Evolutionary conservation across 495 filamentous ascomycete genomes (phyloP), one percentile per base, ranked within the genome.

Genomic region (Paragyromitra xinjiangensis): DNA sequence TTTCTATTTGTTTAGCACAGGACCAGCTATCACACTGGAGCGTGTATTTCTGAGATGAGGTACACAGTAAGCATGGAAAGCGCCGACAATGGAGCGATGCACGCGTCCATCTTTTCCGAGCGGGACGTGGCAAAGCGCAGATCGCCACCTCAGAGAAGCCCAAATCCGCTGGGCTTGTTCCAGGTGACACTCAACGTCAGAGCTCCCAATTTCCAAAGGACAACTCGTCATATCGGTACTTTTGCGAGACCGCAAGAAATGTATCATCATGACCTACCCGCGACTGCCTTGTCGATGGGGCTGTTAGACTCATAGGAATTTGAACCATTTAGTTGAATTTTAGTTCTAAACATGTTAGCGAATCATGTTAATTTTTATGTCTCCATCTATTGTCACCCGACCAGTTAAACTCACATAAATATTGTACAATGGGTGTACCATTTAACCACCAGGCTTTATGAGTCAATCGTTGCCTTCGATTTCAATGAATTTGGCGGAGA

Each of bases 381-480:
- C 19, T 40, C 56, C 14, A 42, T 24, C n/a, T 22, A 12, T 53
- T 39, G 48, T 76, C 74, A 73, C 74, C 73, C 51, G 42, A 73
- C 42, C 48, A 40, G 16, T 34, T 12, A 50, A 65, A 73, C 74
- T 40, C 51, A 77, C 74, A 40, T 73, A 59, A 50, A 58, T 73
- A 67, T 62, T 34, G 22, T 64, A 72, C 69, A 64, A 53, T 61
- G 26, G 56, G 39, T 50, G 14, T 45, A 61, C 62, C 26, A 14
- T 34, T n/a, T n/a, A 45, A 22, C 74, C 82, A 39, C 73, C 69
- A 59, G 78, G 82, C 44, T 82, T 83, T 76, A 82, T 85, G 58
- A 82, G 78, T 67, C 83, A 84, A 29, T 56, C 81, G 40, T 73
- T 65, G 81, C 83, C 84, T 76, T 72, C 19, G 48, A 14, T 37